Conservation (phyloP, 2,329 filamentous ascomycete genomes). For the Sarocladium strictum region DNA sequence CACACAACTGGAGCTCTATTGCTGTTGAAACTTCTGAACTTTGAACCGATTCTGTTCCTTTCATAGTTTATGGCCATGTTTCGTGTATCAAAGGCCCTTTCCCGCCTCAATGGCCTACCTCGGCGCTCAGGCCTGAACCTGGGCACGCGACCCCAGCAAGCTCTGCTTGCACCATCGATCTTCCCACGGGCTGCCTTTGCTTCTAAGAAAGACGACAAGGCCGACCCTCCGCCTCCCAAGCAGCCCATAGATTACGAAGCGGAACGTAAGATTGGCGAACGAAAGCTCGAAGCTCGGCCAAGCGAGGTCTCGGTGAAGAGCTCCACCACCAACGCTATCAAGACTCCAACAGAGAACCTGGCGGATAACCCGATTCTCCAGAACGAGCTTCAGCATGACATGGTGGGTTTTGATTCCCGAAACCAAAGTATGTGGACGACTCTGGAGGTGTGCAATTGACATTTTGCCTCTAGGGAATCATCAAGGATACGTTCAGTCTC, state of each 20-base stretch:
- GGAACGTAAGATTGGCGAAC: conserved; percentile 47
- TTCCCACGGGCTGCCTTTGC: conserved; percentile 16
- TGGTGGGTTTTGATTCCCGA: too few relatives aligned
- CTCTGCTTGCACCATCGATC: neutral
- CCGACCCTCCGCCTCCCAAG: conserved; percentile 18
- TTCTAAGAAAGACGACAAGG: conserved; percentile 19
- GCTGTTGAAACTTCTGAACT: too few relatives aligned
- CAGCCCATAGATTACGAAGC: conserved; percentile 43
- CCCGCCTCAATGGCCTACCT: neutral
- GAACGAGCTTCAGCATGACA: conserved; percentile 33
- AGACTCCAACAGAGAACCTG: conserved; percentile 18
- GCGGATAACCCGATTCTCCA: conserved; percentile 16
- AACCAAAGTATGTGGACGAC: too few relatives aligned
- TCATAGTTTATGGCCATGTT: neutral
- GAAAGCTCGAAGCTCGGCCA: conserved; percentile 54
- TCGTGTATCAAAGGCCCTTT: neutral
- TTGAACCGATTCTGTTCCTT: neutral
- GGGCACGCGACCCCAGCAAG: conserved; percentile 1
- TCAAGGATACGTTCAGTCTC: conserved; percentile 65
- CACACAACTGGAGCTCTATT: neutral
- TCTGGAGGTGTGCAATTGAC: too few relatives aligned
- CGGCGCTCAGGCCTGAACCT: neutral
- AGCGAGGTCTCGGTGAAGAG: conserved; percentile 56
- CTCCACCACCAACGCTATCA: conserved; percentile 22
- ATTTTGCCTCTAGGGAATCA: conserved; percentile 44